These are phyloP conservation scores for Colletotrichum magnum DNA, from an alignment of 2,329 filamentous ascomycete genomes.

Conservation along the genomic window DNA sequence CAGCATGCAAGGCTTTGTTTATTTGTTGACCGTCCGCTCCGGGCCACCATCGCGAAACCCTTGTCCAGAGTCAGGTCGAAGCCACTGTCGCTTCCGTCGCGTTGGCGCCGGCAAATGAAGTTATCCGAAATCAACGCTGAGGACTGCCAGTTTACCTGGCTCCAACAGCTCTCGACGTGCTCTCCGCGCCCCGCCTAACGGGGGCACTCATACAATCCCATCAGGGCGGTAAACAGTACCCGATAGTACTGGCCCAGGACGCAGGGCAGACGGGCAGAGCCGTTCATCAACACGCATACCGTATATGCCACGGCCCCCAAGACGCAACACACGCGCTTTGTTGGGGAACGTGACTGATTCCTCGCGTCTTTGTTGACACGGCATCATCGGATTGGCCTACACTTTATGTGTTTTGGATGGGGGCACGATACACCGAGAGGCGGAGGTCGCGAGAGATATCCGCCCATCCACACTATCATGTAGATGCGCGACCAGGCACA, in stretches of 20 bases:
- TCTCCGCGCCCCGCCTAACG: not conserved
- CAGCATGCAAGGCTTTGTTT: constrained; percentile 17
- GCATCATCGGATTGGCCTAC: constrained; percentile 19
- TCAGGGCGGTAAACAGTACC: constrained; percentile 32
- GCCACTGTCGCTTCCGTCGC: constrained; percentile 19
- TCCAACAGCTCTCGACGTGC: constrained; percentile 15
- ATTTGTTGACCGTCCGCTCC: constrained; percentile 12
- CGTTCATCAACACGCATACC: constrained; percentile 20
- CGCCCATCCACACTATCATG: constrained; percentile 18
- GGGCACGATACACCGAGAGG: not conserved
- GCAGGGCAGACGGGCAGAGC: constrained; percentile 27
- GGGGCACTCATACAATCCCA: constrained; percentile 19
- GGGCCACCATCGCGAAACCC: constrained; percentile 6
- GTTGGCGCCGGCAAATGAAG: constrained; percentile 28
- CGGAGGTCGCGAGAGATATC: constrained; percentile 26
- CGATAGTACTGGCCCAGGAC: constrained; percentile 13
- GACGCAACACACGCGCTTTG: constrained; percentile 4
- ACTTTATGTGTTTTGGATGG: not conserved
- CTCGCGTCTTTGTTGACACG: constrained; percentile 31
- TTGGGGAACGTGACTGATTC: constrained; percentile 21
- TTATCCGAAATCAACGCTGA: not conserved
- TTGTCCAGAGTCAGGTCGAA: constrained; percentile 19
- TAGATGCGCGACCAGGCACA: constrained; percentile 18
- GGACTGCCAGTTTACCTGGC: not conserved
- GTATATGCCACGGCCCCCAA: constrained; percentile 16